A percentile compares a stretch with the other conserved stretches of the same genome.
Conservation (phyloP, 75 land plant genomes). For the Isoetes taiwanensis region DNA sequence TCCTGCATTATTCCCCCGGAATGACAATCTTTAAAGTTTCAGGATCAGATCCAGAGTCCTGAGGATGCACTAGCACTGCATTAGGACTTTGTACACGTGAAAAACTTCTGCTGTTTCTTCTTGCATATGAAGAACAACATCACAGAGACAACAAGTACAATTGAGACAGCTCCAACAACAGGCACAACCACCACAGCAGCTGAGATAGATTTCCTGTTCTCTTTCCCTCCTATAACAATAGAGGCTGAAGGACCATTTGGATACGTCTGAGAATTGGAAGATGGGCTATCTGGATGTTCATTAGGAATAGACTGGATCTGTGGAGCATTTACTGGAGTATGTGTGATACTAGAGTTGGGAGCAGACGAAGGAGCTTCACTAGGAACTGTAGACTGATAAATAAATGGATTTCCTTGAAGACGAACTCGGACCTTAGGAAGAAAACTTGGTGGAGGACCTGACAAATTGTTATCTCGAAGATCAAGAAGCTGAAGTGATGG, state of each 20-base stretch:
- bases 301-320: too few relatives aligned
- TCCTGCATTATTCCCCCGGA: too few relatives aligned
- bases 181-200: slow-evolving; percentile 16
- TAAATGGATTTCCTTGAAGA: slow-evolving; percentile 27
- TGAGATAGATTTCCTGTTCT: too few relatives aligned
- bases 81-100: slow-evolving; percentile 33
- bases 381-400: slow-evolving; percentile 11
- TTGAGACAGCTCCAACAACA: slow-evolving; percentile 10
- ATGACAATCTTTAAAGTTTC: slow-evolving; percentile 18
- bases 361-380: too few relatives aligned
- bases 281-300: too few relatives aligned
- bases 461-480: slow-evolving; percentile 58
- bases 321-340: too few relatives aligned
- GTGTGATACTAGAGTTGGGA: too few relatives aligned
- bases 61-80: slow-evolving; percentile 34
- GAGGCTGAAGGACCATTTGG: too few relatives aligned
- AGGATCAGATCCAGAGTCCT: slow-evolving; percentile 18
- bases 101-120: slow-evolving; percentile 8
- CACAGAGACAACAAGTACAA: background rate
- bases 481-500: slow-evolving; percentile 35
- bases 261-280: too few relatives aligned
- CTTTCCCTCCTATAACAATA: too few relatives aligned
- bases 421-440: slow-evolving; percentile 17
- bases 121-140: slow-evolving; percentile 16
- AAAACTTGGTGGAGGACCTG: slow-evolving; percentile 49